Evolutionary conservation across 495 filamentous ascomycete genomes (phyloP), one percentile per base, ranked within the genome.

Genomic region (Neurospora sp.): DNA sequence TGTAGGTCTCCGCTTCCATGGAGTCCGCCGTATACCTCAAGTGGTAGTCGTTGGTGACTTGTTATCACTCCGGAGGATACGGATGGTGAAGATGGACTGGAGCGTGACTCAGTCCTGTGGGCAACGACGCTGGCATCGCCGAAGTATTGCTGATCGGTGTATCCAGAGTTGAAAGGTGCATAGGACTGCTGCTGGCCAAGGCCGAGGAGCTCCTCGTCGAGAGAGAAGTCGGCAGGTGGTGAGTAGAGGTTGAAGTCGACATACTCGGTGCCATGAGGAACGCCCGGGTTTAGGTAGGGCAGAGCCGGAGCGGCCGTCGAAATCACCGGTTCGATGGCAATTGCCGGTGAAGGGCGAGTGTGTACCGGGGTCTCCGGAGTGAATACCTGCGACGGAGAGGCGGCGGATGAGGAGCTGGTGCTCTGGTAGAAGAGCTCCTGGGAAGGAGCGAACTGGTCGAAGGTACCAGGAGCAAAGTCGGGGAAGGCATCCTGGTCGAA

Each of bases 161-260:
- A 16, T 14, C 46, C 46, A 40, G 44, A 39, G 69, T 39, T 27
- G 72, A 31, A 23, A 27, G 69, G 10, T 38, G 72, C 69, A 54
- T 62, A 39, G 39, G 46, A 35, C 27, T 37, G 20, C 4, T 76
- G 73, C 62, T 73, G 75, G 74, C 73, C 75, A 59, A 72, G 71
- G 23, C 75, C 72, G 37, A 76, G 76, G 39, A 79, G 80, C 39
- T 85, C 84, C 46, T 86, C 85, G 35, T 86, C 84, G 11, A 75
- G 69, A 62, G 82, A 78, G 75, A 78, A 77, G 75, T 78, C 80
- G 8, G 84, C 82, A n/a, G 81, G 73, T 2, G 85, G 85, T 54
- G 85, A 86, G 76, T 81, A 86, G 38, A 86, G 83, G 79, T 83
- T 83, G 81, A 86, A 86, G 79, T 86, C 85, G 72, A 83, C 74